phyloP scores from a whole-genome alignment of 495 filamentous ascomycete species.

The Podospora anserina region DNA sequence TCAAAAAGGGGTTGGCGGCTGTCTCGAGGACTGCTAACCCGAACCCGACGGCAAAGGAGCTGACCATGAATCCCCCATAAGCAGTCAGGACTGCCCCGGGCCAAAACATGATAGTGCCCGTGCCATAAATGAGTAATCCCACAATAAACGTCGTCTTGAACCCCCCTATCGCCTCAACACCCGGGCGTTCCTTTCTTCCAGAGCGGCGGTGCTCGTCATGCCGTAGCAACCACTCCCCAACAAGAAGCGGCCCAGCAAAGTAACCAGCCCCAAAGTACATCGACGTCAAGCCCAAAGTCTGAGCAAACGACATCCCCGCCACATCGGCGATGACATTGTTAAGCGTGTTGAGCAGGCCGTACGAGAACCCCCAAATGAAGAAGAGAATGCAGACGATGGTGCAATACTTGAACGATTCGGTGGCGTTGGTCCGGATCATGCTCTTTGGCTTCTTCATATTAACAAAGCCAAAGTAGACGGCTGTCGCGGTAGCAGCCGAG shows the following conservation, averaged over 20 bases:
- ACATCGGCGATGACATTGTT: slow-evolving; percentile 26
- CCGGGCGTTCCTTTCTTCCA: slow-evolving; percentile 4
- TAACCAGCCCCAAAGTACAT: slow-evolving; percentile 54
- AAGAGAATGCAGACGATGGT: slow-evolving; percentile 69
- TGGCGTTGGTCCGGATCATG: slow-evolving; percentile 58
- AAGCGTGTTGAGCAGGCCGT: slow-evolving; percentile 62
- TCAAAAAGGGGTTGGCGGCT: slow-evolving; percentile 56
- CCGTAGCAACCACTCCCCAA: slow-evolving; percentile 63
- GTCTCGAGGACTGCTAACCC: slow-evolving; percentile 72
- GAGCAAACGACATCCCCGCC: slow-evolving; percentile 33
- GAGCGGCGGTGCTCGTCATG: slow-evolving; percentile 49
- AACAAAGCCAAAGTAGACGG: slow-evolving; percentile 74
- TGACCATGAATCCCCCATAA: slow-evolving; percentile 67
- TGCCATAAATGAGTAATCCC: slow-evolving; percentile 60
- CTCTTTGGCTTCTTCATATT: slow-evolving; percentile 74
- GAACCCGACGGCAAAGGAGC: slow-evolving; percentile 66
- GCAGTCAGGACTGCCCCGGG: slow-evolving; percentile 59
- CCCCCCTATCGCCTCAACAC: slow-evolving; percentile 37
- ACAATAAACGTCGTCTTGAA: slow-evolving; percentile 65
- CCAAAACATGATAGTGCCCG: slow-evolving; percentile 63
- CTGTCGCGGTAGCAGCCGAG: background rate
- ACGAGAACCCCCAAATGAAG: slow-evolving; percentile 83
- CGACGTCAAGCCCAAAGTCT: slow-evolving; percentile 33
- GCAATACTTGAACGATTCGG: slow-evolving; percentile 50
- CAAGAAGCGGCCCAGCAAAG: slow-evolving; percentile 61